These are phyloP conservation scores for Ceratocystis eucalypticola DNA, from an alignment of 2,329 filamentous ascomycete species.

Conservation along the genomic window DNA sequence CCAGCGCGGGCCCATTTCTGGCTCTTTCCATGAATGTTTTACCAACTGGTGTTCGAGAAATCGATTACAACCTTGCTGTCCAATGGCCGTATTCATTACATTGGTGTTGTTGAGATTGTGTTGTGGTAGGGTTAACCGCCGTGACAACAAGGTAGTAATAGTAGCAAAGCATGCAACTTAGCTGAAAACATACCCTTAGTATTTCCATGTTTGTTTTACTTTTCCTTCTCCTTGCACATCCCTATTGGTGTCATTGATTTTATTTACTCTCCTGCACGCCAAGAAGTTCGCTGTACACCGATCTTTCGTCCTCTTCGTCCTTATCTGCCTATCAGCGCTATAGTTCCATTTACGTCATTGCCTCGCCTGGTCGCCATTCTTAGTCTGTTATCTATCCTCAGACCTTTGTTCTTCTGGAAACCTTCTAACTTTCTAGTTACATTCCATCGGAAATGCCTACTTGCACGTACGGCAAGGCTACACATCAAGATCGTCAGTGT, in stretches of 20 bases:
- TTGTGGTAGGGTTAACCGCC: background rate
- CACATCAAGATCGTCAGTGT: background rate
- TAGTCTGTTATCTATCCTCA: background rate
- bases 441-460: background rate
- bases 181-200: no score
- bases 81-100: no score
- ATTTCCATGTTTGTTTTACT: background rate
- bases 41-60: background rate
- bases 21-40: background rate
- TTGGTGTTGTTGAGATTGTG: background rate
- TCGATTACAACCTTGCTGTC: no score
- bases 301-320: background rate
- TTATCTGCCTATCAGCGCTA: background rate
- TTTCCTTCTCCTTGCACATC: background rate
- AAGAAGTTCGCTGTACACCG: background rate
- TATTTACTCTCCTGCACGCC: background rate
- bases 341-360: no score
- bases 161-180: no score
- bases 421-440: background rate
- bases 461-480: no score
- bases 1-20: background rate
- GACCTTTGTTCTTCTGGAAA: background rate
- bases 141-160: no score
- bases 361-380: background rate
- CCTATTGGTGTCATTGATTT: background rate